Evolutionary conservation across 163 green algal genomes (phyloP).

Genomic region (Chloroidium sp.): DNA sequence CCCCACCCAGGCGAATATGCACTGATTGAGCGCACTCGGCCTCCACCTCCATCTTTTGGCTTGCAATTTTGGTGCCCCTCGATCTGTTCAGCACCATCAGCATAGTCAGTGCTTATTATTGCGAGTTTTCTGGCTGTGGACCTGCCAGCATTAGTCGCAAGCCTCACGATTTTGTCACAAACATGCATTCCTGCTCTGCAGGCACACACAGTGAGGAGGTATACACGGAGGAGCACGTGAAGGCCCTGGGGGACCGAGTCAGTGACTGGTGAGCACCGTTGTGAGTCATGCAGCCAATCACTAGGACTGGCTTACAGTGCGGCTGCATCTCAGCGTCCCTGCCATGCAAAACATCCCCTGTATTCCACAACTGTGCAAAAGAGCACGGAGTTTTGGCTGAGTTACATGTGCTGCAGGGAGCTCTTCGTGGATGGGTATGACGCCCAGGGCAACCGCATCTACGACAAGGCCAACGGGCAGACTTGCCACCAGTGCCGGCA

Average conservation of each 20-base stretch:
- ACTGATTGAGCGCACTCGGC: neutral
- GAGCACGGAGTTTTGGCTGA: neutral
- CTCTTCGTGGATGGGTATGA: constrained; percentile 52
- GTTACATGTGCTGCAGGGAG: constrained; percentile 20
- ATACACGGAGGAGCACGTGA: constrained; percentile 34
- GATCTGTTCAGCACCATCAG: too few species aligned
- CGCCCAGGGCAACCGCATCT: constrained; percentile 42
- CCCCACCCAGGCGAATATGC: neutral
- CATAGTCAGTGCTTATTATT: too few species aligned
- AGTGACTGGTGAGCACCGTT: neutral
- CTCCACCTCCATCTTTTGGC: too few species aligned
- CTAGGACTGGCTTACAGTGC: neutral
- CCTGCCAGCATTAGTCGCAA: neutral
- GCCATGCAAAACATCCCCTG: neutral
- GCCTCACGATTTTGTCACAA: neutral
- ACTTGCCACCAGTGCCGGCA: constrained; percentile 74
- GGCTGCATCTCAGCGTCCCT: neutral
- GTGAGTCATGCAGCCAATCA: neutral
- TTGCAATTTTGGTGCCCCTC: too few species aligned
- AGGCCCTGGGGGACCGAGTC: constrained; percentile 17
- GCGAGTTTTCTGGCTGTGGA: too few species aligned
- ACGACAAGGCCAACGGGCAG: constrained; percentile 54
- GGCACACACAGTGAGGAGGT: constrained; percentile 19
- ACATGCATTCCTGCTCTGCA: neutral
- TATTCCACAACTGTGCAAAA: neutral